Percentiles rank a stretch among this genome's conserved stretches.
Conservation (phyloP, 306 rosid species). For the Castanopsis chinensis region DNA sequence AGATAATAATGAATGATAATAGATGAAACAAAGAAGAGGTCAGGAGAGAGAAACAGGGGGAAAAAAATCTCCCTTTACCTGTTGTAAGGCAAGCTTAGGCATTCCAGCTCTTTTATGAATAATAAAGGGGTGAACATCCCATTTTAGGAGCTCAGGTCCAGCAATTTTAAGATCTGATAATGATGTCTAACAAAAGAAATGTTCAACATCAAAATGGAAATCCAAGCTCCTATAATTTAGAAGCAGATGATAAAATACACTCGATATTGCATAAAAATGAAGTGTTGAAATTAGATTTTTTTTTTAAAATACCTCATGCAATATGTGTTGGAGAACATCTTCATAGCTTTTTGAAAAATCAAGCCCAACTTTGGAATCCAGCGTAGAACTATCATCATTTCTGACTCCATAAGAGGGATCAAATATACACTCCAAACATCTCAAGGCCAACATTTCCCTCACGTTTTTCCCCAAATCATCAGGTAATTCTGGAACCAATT, state of each 20-base stretch:
- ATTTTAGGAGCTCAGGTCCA: slow-evolving; percentile 40
- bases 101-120: slow-evolving; percentile 47
- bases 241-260: slow-evolving; percentile 10
- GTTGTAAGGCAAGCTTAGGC: slow-evolving; percentile 50
- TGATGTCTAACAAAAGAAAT: slow-evolving; percentile 37
- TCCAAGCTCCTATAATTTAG: slow-evolving; percentile 2
- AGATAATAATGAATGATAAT: slow-evolving; percentile 10
- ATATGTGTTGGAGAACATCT: slow-evolving; percentile 48
- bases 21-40: background rate
- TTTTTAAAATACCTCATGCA: slow-evolving; percentile 39
- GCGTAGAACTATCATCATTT: slow-evolving; percentile 24
- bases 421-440: slow-evolving; percentile 65
- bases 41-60: background rate
- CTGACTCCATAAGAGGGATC: slow-evolving; percentile 10
- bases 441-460: slow-evolving; percentile 61
- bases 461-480: slow-evolving; percentile 34
- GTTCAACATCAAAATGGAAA: slow-evolving; percentile 7
- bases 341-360: slow-evolving; percentile 46
- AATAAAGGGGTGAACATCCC: slow-evolving; percentile 48
- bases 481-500: slow-evolving; percentile 37
- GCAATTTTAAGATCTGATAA: slow-evolving; percentile 31
- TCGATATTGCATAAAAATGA: background rate
- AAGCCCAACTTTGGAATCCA: slow-evolving; percentile 36
- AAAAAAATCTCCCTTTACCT: slow-evolving; percentile 39
- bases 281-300: background rate